phyloP scores from a whole-genome alignment of 1,284 basidiomycete genomes.

The Cryptococcus sp. region DNA sequence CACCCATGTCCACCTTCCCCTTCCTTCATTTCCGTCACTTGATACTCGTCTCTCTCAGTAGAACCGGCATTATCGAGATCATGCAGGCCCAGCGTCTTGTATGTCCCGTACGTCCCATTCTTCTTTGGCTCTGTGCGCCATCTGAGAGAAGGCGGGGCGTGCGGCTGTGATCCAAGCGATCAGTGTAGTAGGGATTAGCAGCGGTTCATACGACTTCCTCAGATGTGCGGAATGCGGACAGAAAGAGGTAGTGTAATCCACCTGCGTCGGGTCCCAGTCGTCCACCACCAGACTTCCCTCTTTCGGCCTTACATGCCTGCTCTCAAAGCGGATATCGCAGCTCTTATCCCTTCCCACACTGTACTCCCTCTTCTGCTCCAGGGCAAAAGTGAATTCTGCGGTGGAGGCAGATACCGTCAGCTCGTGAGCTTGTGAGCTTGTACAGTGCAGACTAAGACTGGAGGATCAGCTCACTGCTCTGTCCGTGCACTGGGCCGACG shows the following conservation, averaged over 20 bases:
- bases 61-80: conserved; percentile 21
- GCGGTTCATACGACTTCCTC: not conserved
- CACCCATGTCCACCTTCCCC: conserved; percentile 14
- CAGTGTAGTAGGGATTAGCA: conserved; percentile 3
- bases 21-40: conserved; percentile 10
- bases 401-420: not conserved
- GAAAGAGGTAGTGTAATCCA: conserved; percentile 15
- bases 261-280: conserved; percentile 41
- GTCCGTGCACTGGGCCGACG: conserved; percentile 45
- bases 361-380: conserved; percentile 41
- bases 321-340: conserved; percentile 36
- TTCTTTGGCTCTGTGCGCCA: conserved; percentile 38
- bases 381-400: conserved; percentile 45
- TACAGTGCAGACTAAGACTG: not conserved
- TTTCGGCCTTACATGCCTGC: conserved; percentile 23
- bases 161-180: conserved; percentile 6
- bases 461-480: conserved; percentile 27
- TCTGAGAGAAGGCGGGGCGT: conserved; percentile 25
- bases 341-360: conserved; percentile 37
- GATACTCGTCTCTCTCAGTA: conserved; percentile 31
- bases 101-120: conserved; percentile 22
- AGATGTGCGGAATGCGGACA: not conserved
- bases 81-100: conserved; percentile 22
- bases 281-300: conserved; percentile 39
- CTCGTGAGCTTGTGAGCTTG: not conserved